Evolutionary conservation across 306 rosid genomes (phyloP), one percentile per base, ranked within the genome.

Genomic region (Geum urbanum): DNA sequence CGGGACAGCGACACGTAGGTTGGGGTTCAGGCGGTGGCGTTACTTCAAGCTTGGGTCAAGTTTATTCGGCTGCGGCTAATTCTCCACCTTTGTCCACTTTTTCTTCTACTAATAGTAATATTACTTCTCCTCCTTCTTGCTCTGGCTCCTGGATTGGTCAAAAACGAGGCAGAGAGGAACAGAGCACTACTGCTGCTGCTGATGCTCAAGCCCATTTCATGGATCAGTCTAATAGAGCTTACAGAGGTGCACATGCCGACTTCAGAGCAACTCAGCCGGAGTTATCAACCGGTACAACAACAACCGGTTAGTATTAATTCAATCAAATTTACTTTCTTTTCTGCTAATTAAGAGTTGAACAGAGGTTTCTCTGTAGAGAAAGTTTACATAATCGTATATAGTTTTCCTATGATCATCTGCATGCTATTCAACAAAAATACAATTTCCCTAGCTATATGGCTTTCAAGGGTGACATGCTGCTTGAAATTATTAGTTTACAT

Each of bases 91-190:
- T 75, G 69, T 73, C 82, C 50, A 50, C 76, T 55, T 72, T 65
- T 43, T 37, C 79, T 37, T 39, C 27, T 5, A 68, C 1, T 50
- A 24, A 27, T 58, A 58, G 9, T 57, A 22, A 20, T 27, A 24
- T 11, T 12, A 19, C 73, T 27, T n/a, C 86, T 51, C 51, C 84
- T 9, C 44, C 57, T 13, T 67, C 85, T 60, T 71, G 56, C 86
- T 44, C 85, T 60, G 73, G 56, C 86, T 44, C 40, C 63, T 72
- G 84, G 85, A 60, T 48, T 67, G 91, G 98, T 0, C 94, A 91
- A 1, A 91, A 91, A 49, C 76, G 96, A 79, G 80, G 82, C 50
- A 91, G 97, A 57, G 90, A 86, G 24, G 80, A 84, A 46, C 78
- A 82, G 4, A 14, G 12, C 51, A 47, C 51, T 43, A 44, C 15